Evolutionary conservation across 805 yeast species (phyloP), one percentile per base, ranked within the genome.

Genomic region (Ascoidea rubescens): DNA sequence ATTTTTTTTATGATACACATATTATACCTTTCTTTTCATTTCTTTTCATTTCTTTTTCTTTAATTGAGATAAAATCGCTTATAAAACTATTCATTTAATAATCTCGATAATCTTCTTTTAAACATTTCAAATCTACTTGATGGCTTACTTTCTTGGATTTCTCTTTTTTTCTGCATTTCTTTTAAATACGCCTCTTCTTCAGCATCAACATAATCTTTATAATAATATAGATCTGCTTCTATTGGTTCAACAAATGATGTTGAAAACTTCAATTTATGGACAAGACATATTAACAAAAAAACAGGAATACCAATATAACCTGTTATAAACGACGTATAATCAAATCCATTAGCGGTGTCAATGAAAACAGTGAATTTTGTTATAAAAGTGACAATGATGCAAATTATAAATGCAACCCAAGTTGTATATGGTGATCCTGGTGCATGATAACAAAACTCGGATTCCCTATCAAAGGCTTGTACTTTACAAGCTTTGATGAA

Each of bases 361-460:
- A 72, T 62, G 61, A 72, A 72, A 4, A 68, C 77, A 6, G 73
- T 69, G 56, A 71, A 72, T 53, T 69, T 69, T 61, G 72, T 71
- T 60, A 71, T 68, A 49, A 72, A 55, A 48, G 67, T 62, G 50
- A 72, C 62, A 44, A 72, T 33, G 30, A 55, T 31, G 56, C 72
- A 68, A 37, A 71, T 53, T 14, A 54, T 50, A 51, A 72, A 64
- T 5, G 76, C 74, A 56, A 68, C 33, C 54, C 65, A 70, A 3
- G 75, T 61, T 28, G 73, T 73, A 55, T 62, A 68, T 31, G 73
- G 74, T 58, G 72, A 75, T 17, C 72, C 64, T 21, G 73, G 74
- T 4, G 76, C 68, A 48, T 58, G 61, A 63, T 67, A 72, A 17
- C 64, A 64, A 59, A 71, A 67, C n/a, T 65, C 61, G 10, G 51